A percentile compares a stretch with the other conserved stretches of the same genome.
These are phyloP conservation scores for Sarcomyxa edulis DNA, from an alignment of 768 basidiomycete species.

Conservation along the genomic window DNA sequence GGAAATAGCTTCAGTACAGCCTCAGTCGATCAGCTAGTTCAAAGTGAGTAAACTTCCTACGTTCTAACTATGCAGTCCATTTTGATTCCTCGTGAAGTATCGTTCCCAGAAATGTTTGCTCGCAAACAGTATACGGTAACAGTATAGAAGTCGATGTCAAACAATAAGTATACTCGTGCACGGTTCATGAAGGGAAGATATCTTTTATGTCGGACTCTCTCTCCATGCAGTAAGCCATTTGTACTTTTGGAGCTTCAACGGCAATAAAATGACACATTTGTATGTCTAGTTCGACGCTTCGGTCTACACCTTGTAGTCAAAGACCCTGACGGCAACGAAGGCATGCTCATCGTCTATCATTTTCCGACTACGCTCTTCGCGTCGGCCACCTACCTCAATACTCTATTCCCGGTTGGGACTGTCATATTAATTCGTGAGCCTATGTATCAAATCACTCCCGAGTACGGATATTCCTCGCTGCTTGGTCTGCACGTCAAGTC, in stretches of 20 bases:
- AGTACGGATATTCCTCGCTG: neutral
- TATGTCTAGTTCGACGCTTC: neutral
- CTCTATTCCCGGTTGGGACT: neutral
- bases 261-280: neutral
- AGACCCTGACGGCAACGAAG: neutral
- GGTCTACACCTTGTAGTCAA: constrained; percentile 1
- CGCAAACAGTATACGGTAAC: neutral
- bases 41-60: neutral
- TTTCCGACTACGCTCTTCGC: neutral
- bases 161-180: no score
- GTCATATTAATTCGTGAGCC: constrained; percentile 2
- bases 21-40: neutral
- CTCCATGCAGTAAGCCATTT: neutral
- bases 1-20: neutral
- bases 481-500: neutral
- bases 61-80: neutral
- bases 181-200: neutral
- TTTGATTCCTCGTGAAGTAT: neutral
- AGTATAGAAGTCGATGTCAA: no score
- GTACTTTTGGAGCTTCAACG: neutral
- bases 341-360: neutral
- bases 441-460: neutral
- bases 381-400: neutral
- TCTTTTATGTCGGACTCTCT: neutral
- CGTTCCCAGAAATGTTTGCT: neutral